Evolutionary conservation across 805 yeast species (phyloP), one percentile per base, ranked within the genome.

Genomic region (Candida boleticola): DNA sequence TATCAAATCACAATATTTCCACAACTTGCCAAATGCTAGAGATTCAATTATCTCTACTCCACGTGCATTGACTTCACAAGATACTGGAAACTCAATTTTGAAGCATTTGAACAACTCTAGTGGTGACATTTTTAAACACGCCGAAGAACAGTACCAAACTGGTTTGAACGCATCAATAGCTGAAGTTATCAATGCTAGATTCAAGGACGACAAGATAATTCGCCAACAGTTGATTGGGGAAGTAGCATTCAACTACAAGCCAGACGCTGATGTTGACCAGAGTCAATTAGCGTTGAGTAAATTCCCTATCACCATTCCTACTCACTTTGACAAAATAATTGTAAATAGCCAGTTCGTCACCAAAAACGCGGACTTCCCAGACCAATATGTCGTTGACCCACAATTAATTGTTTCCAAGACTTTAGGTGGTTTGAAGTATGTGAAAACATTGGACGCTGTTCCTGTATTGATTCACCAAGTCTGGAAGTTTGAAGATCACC

Each of bases 401-500:
- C 61, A 64, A 3, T 70, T 73, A 36, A 79, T 85, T 34, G 61
- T 77, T 29, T 73, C 81, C 32, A 79, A 80, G 53, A 83, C 95
- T 1, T 69, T 85, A 29, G 95, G 95, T 21, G 96, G 90, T 0
- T 65, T 90, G 51, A 87, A 87, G 59, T 92, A 90, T 58, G 72
- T 83, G 58, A 56, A 78, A 38, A 73, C 74, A 32, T 66, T 71
- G 41, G 66, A 71, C 44, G 57, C 57, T 30, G 78, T 83, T 7
- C 97, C 98, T 10, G 62, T 92, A 20, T 61, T 77, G 22, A 73
- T 92, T 36, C 73, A 80, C 30, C 97, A 96, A 32, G 79, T 84
- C 35, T 93, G 98, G 98, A 85, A 89, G 56, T 85, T 84, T 57
- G 97, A 90, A 60, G 74, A 76, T 16, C 82, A 75, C 42, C 96